Evolutionary conservation across 345 rosid species (phyloP).

Genomic region (Rubroshorea leprosula): DNA sequence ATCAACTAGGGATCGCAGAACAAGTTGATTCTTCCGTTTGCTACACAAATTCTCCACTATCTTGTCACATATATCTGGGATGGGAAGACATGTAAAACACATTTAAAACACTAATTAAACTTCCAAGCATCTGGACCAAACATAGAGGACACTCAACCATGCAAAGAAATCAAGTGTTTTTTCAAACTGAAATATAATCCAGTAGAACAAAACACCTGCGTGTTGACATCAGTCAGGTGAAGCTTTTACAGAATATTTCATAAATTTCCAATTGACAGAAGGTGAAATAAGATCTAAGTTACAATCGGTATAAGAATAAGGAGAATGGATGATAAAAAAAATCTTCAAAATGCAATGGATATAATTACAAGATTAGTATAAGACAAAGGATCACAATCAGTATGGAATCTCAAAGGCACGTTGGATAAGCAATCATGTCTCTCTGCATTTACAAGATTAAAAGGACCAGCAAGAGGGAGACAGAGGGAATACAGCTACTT

Average conservation of each 20-base stretch:
- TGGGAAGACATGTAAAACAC: background rate
- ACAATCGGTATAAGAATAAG: background rate
- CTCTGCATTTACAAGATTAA: no score
- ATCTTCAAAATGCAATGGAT: background rate
- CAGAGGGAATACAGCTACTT: conserved; percentile 22
- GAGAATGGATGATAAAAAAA: background rate
- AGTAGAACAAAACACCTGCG: background rate
- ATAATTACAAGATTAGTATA: background rate
- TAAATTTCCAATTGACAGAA: background rate
- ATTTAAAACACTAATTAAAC: background rate
- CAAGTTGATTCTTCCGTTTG: conserved; percentile 69
- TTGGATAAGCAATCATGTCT: no score
- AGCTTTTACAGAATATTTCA: conserved; percentile 1
- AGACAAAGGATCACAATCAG: background rate
- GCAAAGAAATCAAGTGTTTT: background rate
- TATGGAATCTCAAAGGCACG: no score
- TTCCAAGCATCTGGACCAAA: background rate
- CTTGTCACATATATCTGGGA: conserved; percentile 81
- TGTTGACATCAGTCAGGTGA: background rate
- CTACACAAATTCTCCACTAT: conserved; percentile 78
- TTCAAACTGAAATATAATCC: no score
- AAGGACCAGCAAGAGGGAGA: background rate
- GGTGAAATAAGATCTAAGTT: background rate
- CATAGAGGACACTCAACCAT: background rate
- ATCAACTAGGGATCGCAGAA: conserved; percentile 43